Conservation (phyloP, 2,329 filamentous ascomycete genomes). For the Cyphellophora attinorum region DNA sequence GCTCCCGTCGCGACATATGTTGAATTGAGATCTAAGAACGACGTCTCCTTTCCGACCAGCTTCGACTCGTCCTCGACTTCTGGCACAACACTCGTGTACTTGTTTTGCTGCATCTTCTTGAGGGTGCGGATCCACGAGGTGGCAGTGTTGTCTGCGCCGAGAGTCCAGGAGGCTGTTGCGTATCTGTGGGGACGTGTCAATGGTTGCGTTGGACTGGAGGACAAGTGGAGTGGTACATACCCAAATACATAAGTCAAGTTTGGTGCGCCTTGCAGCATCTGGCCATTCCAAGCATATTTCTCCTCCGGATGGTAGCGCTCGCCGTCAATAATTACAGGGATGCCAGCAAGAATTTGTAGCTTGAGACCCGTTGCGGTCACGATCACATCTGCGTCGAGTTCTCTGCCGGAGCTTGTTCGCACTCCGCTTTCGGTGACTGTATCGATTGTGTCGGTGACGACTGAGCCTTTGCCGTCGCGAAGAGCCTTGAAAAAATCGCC, state of each 20-base stretch:
- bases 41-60: constrained; percentile 8
- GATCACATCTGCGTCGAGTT: constrained; percentile 32
- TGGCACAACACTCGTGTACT: constrained; percentile 10
- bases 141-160: constrained; percentile 34
- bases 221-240: too few species aligned
- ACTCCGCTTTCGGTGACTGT: constrained; percentile 41
- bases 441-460: constrained; percentile 48
- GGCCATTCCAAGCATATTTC: constrained; percentile 34
- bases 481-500: constrained; percentile 50
- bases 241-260: constrained; percentile 33
- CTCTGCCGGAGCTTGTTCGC: constrained; percentile 32
- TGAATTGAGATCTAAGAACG: constrained; percentile 28
- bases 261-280: constrained; percentile 35
- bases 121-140: constrained; percentile 28
- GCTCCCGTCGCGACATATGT: constrained; percentile 30
- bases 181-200: too few species aligned
- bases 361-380: constrained; percentile 36
- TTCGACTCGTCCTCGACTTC: constrained; percentile 5
- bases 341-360: constrained; percentile 28
- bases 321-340: constrained; percentile 27
- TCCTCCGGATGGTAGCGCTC: constrained; percentile 21
- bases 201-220: too few species aligned
- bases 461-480: constrained; percentile 39
- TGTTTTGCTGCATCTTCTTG: constrained; percentile 15
- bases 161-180: constrained; percentile 35